Percentiles rank a stretch among this genome's conserved stretches.
phyloP scores from a whole-genome alignment of 163 green algal genomes.

The Chlamydomonas reinhardtii region DNA sequence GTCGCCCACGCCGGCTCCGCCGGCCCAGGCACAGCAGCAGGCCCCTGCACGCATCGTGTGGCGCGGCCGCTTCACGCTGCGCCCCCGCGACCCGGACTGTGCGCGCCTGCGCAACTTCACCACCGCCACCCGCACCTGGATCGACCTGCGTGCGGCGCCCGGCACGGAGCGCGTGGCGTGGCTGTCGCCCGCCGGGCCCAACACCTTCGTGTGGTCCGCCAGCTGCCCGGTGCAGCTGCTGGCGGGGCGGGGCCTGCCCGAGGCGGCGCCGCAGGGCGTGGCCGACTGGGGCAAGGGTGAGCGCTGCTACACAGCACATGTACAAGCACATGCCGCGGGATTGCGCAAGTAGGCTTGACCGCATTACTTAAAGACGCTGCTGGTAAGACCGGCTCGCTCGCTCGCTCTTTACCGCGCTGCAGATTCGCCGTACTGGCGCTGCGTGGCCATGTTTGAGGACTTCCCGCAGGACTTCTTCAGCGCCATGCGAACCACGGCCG shows the following conservation, averaged over 20 bases:
- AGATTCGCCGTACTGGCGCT: conserved; percentile 30
- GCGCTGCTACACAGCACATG: too few species aligned
- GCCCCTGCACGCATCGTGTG: conserved; percentile 7
- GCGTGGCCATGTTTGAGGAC: conserved; percentile 47
- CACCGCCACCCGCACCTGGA: conserved; percentile 20
- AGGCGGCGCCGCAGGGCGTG: background rate
- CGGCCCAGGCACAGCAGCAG: background rate
- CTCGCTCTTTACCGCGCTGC: background rate
- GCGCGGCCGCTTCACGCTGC: conserved; percentile 41
- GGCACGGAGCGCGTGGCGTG: conserved; percentile 13
- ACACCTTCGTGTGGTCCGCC: conserved; percentile 46
- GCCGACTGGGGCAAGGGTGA: background rate
- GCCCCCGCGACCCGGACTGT: conserved; percentile 23
- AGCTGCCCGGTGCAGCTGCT: conserved; percentile 22
- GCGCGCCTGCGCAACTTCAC: conserved; percentile 35
- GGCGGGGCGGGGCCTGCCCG: background rate
- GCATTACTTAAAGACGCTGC: too few species aligned
- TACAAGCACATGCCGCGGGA: too few species aligned
- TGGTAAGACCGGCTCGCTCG: background rate
- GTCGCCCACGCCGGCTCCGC: too few species aligned
- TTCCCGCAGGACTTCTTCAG: conserved; percentile 41
- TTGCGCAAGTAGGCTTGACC: too few species aligned
- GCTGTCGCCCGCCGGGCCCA: conserved; percentile 20
- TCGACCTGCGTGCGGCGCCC: conserved; percentile 28
- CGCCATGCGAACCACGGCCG: conserved; percentile 7